These are phyloP conservation scores for Iris macrosiphon DNA, from an alignment of 106 monocot genomes.

Conservation along the genomic window DNA sequence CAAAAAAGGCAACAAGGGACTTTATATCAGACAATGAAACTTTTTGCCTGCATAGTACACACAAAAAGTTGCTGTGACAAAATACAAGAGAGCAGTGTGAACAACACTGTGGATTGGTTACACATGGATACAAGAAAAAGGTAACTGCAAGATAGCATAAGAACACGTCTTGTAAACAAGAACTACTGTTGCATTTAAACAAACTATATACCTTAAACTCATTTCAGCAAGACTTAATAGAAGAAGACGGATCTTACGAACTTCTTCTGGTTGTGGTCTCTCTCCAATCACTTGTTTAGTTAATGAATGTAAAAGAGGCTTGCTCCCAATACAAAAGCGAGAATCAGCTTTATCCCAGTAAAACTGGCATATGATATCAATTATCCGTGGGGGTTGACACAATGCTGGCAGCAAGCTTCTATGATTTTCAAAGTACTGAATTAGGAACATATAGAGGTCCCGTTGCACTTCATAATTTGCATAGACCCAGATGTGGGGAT, in stretches of 20 bases:
- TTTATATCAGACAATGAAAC: constrained; percentile 64
- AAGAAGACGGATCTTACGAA: constrained; percentile 89
- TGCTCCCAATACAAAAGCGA: constrained; percentile 33
- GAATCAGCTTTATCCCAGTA: constrained; percentile 78
- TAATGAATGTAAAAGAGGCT: constrained; percentile 52
- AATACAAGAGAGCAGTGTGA: neutral
- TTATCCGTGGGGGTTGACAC: constrained; percentile 60
- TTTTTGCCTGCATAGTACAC: constrained; percentile 75
- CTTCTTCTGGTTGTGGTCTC: constrained; percentile 63
- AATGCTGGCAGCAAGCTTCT: constrained; percentile 34
- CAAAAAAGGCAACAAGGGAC: constrained; percentile 74
- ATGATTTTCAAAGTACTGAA: constrained; percentile 84
- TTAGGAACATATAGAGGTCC: constrained; percentile 88
- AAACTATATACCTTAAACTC: constrained; percentile 61
- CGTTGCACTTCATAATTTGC: constrained; percentile 91
- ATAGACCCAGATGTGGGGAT: constrained; percentile 87
- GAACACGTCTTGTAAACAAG: no score
- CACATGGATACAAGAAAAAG: neutral
- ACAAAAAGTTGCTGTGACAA: neutral
- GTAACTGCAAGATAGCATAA: no score
- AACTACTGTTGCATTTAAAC: no score
- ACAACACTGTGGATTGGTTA: neutral
- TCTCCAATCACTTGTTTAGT: constrained; percentile 59
- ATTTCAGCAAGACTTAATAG: constrained; percentile 90
- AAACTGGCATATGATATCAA: constrained; percentile 79